Conservation (phyloP, 352 stramenopile species). For the Elongisporangium anandrum region DNA sequence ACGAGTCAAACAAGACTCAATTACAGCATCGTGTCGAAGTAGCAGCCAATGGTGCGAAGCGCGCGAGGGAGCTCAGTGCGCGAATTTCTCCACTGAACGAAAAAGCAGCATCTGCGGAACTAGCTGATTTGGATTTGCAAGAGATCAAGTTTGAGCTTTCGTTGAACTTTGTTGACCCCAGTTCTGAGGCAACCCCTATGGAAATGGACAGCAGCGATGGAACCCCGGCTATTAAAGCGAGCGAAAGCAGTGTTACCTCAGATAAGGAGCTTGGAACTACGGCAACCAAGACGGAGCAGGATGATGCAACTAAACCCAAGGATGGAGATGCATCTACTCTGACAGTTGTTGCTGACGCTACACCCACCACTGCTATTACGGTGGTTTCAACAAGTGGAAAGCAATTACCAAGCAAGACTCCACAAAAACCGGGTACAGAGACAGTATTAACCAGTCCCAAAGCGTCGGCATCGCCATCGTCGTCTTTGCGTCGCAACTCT, state of each 20-base stretch:
- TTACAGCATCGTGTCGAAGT: constrained; percentile 71
- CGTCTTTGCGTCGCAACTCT: constrained; percentile 10
- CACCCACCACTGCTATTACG: background rate
- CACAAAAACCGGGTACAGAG: background rate
- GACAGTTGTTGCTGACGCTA: background rate
- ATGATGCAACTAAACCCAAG: background rate
- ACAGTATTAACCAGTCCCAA: background rate
- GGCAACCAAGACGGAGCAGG: constrained; percentile 21
- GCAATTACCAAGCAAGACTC: background rate
- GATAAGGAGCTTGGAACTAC: constrained; percentile 21
- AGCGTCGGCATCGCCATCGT: background rate
- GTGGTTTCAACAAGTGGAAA: background rate
- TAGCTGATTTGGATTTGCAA: constrained; percentile 72
- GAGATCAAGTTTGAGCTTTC: constrained; percentile 73
- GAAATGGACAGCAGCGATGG: constrained; percentile 12
- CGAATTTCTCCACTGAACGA: constrained; percentile 60
- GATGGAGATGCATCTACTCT: background rate
- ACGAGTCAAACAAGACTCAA: constrained; percentile 73
- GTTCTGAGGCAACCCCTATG: constrained; percentile 13
- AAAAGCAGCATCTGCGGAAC: constrained; percentile 45
- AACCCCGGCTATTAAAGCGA: constrained; percentile 5
- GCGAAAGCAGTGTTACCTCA: background rate
- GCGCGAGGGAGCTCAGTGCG: constrained; percentile 58
- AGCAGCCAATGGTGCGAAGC: constrained; percentile 55
- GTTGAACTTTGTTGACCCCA: constrained; percentile 54